Conservation (phyloP, 352 stramenopile genomes). For the Albugo laibachii region DNA sequence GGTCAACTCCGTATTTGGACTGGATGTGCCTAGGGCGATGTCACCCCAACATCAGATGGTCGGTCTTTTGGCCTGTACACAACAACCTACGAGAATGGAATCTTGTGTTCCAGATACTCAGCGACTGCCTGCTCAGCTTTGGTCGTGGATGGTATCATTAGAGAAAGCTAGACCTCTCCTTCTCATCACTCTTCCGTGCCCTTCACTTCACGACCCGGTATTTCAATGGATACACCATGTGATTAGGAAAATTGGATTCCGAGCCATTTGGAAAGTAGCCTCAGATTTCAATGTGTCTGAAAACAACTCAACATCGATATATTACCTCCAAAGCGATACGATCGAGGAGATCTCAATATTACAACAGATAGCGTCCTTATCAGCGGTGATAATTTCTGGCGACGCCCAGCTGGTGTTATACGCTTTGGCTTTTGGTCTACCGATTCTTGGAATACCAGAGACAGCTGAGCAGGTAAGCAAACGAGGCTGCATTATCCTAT, state of each 20-base stretch:
- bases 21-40: conserved; percentile 58
- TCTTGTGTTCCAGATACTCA: too few relatives aligned
- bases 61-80: conserved; percentile 23
- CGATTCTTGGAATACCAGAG: conserved; percentile 48
- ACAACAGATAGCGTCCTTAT: conserved; percentile 14
- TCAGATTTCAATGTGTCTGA: too few relatives aligned
- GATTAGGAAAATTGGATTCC: too few relatives aligned
- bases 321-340: conserved; percentile 30
- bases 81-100: conserved; percentile 1
- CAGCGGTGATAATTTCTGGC: conserved; percentile 31
- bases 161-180: too few relatives aligned
- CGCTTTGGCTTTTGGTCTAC: conserved; percentile 30
- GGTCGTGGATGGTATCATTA: too few relatives aligned
- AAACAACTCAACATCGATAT: conserved; percentile 7
- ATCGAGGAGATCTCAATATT: conserved; percentile 27
- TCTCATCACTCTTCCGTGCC: neutral
- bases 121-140: too few relatives aligned
- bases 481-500: neutral
- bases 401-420: conserved; percentile 36
- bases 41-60: conserved; percentile 63
- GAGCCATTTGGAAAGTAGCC: too few relatives aligned
- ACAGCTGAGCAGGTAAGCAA: conserved; percentile 36
- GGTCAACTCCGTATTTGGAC: conserved; percentile 62
- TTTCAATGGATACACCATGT: too few relatives aligned
- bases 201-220: neutral